Evolutionary conservation across 1,284 basidiomycete species (phyloP).

Genomic region (Cutaneotrichosporon curvatum): DNA sequence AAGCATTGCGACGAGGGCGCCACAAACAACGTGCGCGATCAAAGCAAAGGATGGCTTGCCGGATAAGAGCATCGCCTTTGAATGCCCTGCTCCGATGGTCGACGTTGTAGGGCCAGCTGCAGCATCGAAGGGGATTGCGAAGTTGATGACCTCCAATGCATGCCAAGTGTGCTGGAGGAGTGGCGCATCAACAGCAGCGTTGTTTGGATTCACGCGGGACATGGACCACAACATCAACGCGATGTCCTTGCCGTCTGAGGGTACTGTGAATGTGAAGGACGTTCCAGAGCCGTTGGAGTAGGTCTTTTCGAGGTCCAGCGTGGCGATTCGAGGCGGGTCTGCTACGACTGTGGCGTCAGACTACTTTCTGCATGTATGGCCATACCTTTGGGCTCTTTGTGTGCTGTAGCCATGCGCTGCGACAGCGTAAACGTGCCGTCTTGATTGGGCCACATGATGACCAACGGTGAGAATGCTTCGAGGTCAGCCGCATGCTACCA

Average conservation of each 20-base stretch:
- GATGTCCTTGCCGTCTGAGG: conserved; percentile 43
- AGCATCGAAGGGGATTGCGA: background rate
- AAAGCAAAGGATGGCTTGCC: conserved; percentile 31
- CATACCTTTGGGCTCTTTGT: conserved; percentile 51
- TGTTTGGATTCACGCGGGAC: conserved; percentile 47
- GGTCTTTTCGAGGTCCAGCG: conserved; percentile 43
- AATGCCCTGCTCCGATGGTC: background rate
- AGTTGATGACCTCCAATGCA: background rate
- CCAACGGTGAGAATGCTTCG: conserved; percentile 52
- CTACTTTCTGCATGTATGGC: background rate
- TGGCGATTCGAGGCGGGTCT: conserved; percentile 51
- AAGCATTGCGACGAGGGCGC: conserved; percentile 54
- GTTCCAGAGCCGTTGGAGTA: conserved; percentile 28
- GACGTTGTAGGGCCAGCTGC: background rate
- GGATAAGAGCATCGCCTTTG: conserved; percentile 2
- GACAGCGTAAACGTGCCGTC: conserved; percentile 56
- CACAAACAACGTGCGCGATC: conserved; percentile 55
- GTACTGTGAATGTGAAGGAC: conserved; percentile 50
- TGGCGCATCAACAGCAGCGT: conserved; percentile 43
- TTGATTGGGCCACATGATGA: conserved; percentile 59
- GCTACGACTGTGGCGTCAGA: conserved; percentile 19
- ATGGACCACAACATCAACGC: conserved; percentile 53
- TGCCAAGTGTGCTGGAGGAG: conserved; percentile 47
- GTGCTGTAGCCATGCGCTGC: conserved; percentile 51
- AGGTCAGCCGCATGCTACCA: background rate